Evolutionary conservation across 1,284 basidiomycete genomes (phyloP).

Genomic region (Thelephora terrestris): DNA sequence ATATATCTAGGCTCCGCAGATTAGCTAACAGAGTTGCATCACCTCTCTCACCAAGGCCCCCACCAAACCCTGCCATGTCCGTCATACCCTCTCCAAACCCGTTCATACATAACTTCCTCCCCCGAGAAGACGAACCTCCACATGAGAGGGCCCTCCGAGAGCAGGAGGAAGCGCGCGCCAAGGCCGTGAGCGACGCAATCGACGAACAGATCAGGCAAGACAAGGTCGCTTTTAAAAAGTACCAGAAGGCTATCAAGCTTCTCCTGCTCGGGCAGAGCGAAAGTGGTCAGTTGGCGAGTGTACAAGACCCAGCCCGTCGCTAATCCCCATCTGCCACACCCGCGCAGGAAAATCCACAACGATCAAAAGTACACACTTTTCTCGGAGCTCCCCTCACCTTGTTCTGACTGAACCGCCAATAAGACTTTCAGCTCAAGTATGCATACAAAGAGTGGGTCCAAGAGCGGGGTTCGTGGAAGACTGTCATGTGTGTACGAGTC

Average conservation of each 20-base stretch:
- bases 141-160: conserved; percentile 32
- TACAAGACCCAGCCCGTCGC: conserved; percentile 6
- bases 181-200: conserved; percentile 47
- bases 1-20: too few species aligned
- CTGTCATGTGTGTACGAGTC: conserved; percentile 35
- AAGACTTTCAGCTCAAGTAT: conserved; percentile 66
- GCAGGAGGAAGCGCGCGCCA: conserved; percentile 42
- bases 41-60: too few species aligned
- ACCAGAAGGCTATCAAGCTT: conserved; percentile 42
- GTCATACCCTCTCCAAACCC: conserved; percentile 26
- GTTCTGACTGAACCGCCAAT: neutral
- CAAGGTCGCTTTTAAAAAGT: conserved; percentile 36
- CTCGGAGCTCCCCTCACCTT: neutral
- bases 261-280: conserved; percentile 63
- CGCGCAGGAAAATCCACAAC: conserved; percentile 40
- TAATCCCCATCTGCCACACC: conserved; percentile 20
- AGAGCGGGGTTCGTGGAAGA: conserved; percentile 60
- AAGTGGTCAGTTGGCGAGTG: conserved; percentile 36
- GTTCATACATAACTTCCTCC: conserved; percentile 35
- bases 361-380: conserved; percentile 32
- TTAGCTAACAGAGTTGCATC: too few species aligned
- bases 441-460: conserved; percentile 56
- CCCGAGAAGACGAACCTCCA: conserved; percentile 40
- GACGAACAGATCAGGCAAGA: conserved; percentile 51
- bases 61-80: too few species aligned